phyloP scores from a whole-genome alignment of 192 early-diverging fungal species.

The Rhizophagus prolifer region DNA sequence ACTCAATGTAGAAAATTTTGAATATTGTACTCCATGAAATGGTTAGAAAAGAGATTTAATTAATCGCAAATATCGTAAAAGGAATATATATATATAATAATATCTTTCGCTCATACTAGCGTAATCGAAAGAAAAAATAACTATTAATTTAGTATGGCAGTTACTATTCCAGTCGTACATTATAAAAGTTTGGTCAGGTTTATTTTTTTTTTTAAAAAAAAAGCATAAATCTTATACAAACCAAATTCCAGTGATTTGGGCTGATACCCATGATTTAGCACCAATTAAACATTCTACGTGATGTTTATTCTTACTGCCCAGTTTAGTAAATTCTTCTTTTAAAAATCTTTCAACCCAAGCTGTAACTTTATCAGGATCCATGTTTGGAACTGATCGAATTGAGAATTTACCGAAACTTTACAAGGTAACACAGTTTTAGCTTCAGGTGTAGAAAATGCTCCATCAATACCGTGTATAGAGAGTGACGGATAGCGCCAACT shows the following conservation, averaged over 20 bases:
- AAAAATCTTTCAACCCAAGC: slow-evolving; percentile 73
- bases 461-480: slow-evolving; percentile 96
- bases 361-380: slow-evolving; percentile 81
- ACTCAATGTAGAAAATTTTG: too few species aligned
- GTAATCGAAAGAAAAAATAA: too few species aligned
- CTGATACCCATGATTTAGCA: slow-evolving; percentile 90
- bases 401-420: slow-evolving; percentile 96
- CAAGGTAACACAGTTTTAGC: slow-evolving; percentile 98
- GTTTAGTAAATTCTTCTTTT: slow-evolving; percentile 81
- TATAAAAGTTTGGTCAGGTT: too few species aligned
- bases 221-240: slow-evolving; percentile 32
- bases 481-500: slow-evolving; percentile 96
- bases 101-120: too few species aligned
- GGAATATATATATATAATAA: too few species aligned
- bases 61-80: too few species aligned
- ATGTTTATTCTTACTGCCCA: slow-evolving; percentile 85
- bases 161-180: too few species aligned
- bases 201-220: not conserved
- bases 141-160: too few species aligned
- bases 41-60: too few species aligned
- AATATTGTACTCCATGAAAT: too few species aligned
- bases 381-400: slow-evolving; percentile 92
- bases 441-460: slow-evolving; percentile 90
- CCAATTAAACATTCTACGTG: slow-evolving; percentile 72
- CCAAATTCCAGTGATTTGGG: slow-evolving; percentile 87